Percentiles rank a stretch among this genome's conserved stretches.
These are phyloP conservation scores for Heracleum sosnowskyi DNA, from an alignment of 129 eudicot species.

Conservation along the genomic window DNA sequence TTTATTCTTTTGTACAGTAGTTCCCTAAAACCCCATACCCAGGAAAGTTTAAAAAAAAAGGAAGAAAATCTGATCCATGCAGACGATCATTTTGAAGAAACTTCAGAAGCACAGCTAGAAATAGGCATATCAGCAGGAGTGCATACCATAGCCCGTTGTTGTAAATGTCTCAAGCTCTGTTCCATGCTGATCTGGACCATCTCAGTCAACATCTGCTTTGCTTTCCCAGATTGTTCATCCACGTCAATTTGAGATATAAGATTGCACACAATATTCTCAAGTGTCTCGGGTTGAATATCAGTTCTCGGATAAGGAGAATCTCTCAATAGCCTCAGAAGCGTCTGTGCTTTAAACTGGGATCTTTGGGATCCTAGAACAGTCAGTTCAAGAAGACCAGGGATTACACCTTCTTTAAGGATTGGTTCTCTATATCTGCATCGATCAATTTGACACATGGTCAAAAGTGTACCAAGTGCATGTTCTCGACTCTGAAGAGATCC, in stretches of 20 bases:
- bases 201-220: slow-evolving; percentile 54
- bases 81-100: slow-evolving; percentile 39
- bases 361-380: slow-evolving; percentile 45
- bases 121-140: slow-evolving; percentile 40
- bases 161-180: slow-evolving; percentile 61
- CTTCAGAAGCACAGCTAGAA: slow-evolving; percentile 34
- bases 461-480: slow-evolving; percentile 83
- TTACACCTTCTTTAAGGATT: slow-evolving; percentile 84
- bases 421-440: slow-evolving; percentile 73
- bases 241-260: slow-evolving; percentile 69
- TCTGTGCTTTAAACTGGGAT: slow-evolving; percentile 40
- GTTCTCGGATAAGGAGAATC: slow-evolving; percentile 49
- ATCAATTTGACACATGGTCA: slow-evolving; percentile 75
- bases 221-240: slow-evolving; percentile 52
- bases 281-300: slow-evolving; percentile 37
- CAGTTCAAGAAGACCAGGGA: slow-evolving; percentile 61
- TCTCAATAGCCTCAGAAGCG: slow-evolving; percentile 57
- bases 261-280: slow-evolving; percentile 64
- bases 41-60: neutral
- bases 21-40: slow-evolving; percentile 20
- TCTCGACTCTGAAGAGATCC: slow-evolving; percentile 84
- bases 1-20: slow-evolving; percentile 18
- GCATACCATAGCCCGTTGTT: slow-evolving; percentile 49
- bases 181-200: slow-evolving; percentile 93
- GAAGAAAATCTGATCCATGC: neutral